These are phyloP conservation scores for Xylariaceae sp. DNA, from an alignment of 2,329 filamentous ascomycete genomes.

Conservation along the genomic window DNA sequence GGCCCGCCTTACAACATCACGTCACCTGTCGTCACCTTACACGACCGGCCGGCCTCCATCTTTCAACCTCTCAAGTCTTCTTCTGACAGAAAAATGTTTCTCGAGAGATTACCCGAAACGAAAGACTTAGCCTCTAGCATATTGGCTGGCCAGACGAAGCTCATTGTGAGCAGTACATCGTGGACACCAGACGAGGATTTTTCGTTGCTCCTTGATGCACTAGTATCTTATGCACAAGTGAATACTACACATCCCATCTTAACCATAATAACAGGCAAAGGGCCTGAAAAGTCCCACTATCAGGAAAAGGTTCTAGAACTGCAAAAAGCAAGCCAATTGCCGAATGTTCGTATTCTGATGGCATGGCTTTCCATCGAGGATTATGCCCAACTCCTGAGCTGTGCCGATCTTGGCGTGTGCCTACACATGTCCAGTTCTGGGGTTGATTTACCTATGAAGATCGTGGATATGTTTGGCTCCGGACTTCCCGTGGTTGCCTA, in stretches of 20 bases:
- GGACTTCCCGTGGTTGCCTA: conserved; percentile 91
- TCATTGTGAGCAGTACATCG: conserved; percentile 92
- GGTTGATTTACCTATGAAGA: conserved; percentile 97
- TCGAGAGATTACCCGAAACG: conserved; percentile 70
- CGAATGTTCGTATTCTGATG: conserved; percentile 74
- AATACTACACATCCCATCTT: conserved; percentile 66
- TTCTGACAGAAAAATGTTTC: conserved; percentile 60
- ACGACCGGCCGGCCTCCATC: conserved; percentile 83
- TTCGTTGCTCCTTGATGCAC: conserved; percentile 79
- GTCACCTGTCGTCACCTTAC: conserved; percentile 72
- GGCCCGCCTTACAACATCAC: conserved; percentile 67
- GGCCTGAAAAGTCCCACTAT: conserved; percentile 81
- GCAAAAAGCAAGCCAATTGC: conserved; percentile 65
- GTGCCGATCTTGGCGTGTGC: conserved; percentile 87
- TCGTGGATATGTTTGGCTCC: conserved; percentile 98
- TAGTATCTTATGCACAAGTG: conserved; percentile 72
- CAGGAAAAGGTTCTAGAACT: conserved; percentile 68
- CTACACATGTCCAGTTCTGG: conserved; percentile 93
- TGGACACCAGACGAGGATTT: conserved; percentile 99
- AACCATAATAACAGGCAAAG: conserved; percentile 93
- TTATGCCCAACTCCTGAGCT: conserved; percentile 83
- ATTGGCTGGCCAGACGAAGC: conserved; percentile 61
- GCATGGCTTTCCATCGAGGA: conserved; percentile 85
- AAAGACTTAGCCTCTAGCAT: conserved; percentile 64
- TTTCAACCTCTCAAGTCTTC: conserved; percentile 71